Percentiles rank a stretch among this genome's conserved stretches.
phyloP scores from a whole-genome alignment of 192 early-diverging fungal genomes.

The Irineochytrium annulatum region DNA sequence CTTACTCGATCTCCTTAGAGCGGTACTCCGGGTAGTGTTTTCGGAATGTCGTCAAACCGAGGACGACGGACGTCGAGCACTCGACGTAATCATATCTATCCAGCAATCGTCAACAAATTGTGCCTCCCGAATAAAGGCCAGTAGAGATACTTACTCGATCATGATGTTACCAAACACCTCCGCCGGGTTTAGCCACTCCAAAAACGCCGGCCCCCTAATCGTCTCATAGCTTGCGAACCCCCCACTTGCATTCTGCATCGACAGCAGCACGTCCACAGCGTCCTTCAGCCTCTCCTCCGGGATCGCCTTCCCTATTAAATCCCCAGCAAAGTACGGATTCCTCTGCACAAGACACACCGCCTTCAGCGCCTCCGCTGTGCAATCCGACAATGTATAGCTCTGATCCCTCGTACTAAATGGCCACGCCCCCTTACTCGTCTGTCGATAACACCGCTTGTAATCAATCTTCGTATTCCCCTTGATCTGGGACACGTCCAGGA shows the following conservation, averaged over 20 bases:
- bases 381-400: conserved; percentile 93
- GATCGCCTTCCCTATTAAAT: conserved; percentile 31
- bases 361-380: conserved; percentile 89
- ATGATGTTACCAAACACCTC: conserved; percentile 88
- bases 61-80: conserved; percentile 90
- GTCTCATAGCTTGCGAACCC: conserved; percentile 93
- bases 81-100: conserved; percentile 97
- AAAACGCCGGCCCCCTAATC: conserved; percentile 68
- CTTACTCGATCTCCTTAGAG: conserved; percentile 68
- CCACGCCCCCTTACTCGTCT: conserved; percentile 89
- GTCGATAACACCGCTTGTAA: conserved; percentile 69
- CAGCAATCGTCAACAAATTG: no score
- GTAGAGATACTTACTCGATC: no score
- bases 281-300: conserved; percentile 70
- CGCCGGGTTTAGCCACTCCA: conserved; percentile 91
- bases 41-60: conserved; percentile 75
- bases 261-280: conserved; percentile 84
- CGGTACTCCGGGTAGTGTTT: conserved; percentile 79
- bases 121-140: no score
- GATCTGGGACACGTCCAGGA: conserved; percentile 79
- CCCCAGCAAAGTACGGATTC: no score
- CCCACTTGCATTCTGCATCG: conserved; percentile 87
- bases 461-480: conserved; percentile 61
- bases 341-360: conserved; percentile 43
- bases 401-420: conserved; percentile 92